phyloP scores from a whole-genome alignment of 2,329 filamentous ascomycete genomes.

The Xylaria sp. region DNA sequence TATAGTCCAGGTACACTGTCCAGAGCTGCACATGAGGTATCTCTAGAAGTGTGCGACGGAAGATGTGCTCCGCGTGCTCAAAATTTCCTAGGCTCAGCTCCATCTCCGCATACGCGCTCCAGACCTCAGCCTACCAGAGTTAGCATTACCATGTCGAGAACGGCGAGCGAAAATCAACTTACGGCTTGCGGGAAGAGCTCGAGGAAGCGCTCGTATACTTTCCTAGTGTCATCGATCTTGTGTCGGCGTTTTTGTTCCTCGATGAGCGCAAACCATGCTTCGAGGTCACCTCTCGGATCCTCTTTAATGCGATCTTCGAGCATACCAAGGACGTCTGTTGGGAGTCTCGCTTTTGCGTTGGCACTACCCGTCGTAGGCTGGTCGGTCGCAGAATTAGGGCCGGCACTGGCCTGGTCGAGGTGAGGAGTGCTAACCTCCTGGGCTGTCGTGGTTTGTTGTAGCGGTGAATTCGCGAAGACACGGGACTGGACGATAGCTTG shows the following conservation, averaged over 20 bases:
- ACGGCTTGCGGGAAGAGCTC: conserved; percentile 90
- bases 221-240: conserved; percentile 83
- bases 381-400: conserved; percentile 15
- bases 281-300: conserved; percentile 90
- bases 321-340: conserved; percentile 79
- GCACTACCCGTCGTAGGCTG: conserved; percentile 27
- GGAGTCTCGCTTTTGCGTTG: conserved; percentile 51
- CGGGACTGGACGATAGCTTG: conserved; percentile 42
- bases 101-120: conserved; percentile 89
- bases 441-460: conserved; percentile 42
- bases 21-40: conserved; percentile 88
- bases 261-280: conserved; percentile 91
- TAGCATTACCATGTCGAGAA: conserved; percentile 45
- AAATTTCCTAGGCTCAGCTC: conserved; percentile 90
- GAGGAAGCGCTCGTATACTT: conserved; percentile 86
- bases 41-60: conserved; percentile 79
- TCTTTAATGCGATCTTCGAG: conserved; percentile 92
- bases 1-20: conserved; percentile 94
- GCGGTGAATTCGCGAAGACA: conserved; percentile 42
- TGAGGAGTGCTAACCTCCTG: conserved; percentile 33
- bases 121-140: conserved; percentile 82
- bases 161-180: conserved; percentile 58
- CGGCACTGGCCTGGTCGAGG: conserved; percentile 37
- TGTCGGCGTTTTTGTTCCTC: conserved; percentile 83
- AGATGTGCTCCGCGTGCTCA: conserved; percentile 81